Base-by-base conservation (phyloP, 1,284 basidiomycete genomes). In the Trametes versicolor region DNA sequence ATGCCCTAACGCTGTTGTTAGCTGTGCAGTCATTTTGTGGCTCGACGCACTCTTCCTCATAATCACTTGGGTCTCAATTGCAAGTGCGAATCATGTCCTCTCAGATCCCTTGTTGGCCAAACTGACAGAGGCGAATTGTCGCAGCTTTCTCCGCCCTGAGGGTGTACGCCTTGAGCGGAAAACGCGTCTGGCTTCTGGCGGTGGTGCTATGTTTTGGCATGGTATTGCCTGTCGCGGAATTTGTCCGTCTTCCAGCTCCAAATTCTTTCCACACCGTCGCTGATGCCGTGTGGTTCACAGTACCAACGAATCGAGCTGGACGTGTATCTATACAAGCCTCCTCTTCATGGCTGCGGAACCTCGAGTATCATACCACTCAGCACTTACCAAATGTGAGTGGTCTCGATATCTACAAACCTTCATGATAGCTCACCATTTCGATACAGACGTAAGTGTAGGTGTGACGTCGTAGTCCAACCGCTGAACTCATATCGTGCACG, bases 71-170 rank as follows among this genome's bases (percentile, higher is more conserved):
- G 29, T 62, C 2, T 32, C 58, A 1, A 63, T 66, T 21, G 58
- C 65, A 7, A 23, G 65, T 63, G 27, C 53, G 60, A 2, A 1
- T 17, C 6, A 21, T n/a, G 10, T n/a, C 17, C 19, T 23, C 29
- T 9, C 8, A 13, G 2, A 21, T 1, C 13, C 8, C 1, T 2
- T 36, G 19, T 19, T 21, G 19, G 13, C 8, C 25, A 9, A 12
- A 13, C 17, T 37, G 17, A 21, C 25, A 12, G 3, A 39, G 17
- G 17, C 37, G 34, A 13, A 4, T 9, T 13, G 1, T 21, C 13
- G 12, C 25, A 66, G 61, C 50, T 6, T 66, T 66, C 43, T 60
- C 65, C 21, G 52, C 65, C 5, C 47, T 66, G 43, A 53, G 57
- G 0, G 57, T 48, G 23, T 63, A 63, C 25, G 65, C 65, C 19